Conservation (phyloP, 2,329 filamentous ascomycete genomes). For the Colletotrichum chrysophilum region DNA sequence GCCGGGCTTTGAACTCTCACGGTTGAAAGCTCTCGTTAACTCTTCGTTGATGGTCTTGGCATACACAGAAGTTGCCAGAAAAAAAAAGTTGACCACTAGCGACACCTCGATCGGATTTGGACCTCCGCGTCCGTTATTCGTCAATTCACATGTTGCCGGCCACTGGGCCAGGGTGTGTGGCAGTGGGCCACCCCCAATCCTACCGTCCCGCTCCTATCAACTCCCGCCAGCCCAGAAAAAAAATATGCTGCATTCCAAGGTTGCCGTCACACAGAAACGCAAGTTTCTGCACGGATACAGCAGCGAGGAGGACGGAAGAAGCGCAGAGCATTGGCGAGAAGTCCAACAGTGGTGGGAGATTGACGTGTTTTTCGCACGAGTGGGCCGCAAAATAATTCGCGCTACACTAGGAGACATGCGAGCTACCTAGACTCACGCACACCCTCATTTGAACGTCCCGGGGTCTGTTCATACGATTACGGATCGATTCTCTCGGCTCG, state of each 20-base stretch:
- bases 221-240: not conserved
- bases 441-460: not conserved
- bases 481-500: constrained; percentile 6
- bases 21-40: not conserved
- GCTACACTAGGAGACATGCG: not conserved
- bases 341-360: not conserved
- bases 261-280: not conserved
- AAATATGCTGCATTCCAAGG: not conserved
- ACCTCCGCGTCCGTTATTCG: not conserved
- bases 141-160: not conserved
- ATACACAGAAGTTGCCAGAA: not conserved
- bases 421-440: not conserved
- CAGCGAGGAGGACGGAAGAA: not conserved
- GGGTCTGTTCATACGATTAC: not conserved
- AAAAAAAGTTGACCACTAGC: not conserved
- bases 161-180: not conserved
- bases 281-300: not conserved
- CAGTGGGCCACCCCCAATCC: not conserved
- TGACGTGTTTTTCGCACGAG: not conserved
- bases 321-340: not conserved
- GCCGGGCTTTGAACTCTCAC: not conserved
- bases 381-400: not conserved
- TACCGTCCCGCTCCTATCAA: not conserved
- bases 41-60: not conserved
- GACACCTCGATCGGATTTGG: not conserved